These are phyloP conservation scores for maize (Zea mays) DNA, from an alignment of 176 grass and related monocot genomes.

Conservation along the genomic window Zm-B73-REFERENCE-NAM-5.0 NC_050105.1:102083001-102083500, in stretches of 20 bases:
- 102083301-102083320: slow-evolving; percentile 43
- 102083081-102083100: slow-evolving; percentile 32
- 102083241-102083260: slow-evolving; percentile 48
- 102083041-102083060: slow-evolving; percentile 33
- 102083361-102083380: slow-evolving; percentile 54
- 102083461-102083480: slow-evolving; percentile 40
- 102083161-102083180: slow-evolving; percentile 58
- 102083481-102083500: slow-evolving; percentile 46
- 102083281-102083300: slow-evolving; percentile 46
- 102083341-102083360: slow-evolving; percentile 45
- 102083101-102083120: slow-evolving; percentile 19
- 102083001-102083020: neutral
- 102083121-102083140: slow-evolving; percentile 48
- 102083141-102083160: slow-evolving; percentile 49
- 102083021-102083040: slow-evolving; percentile 20
- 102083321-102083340: slow-evolving; percentile 34
- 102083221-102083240: slow-evolving; percentile 46
- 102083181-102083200: slow-evolving; percentile 60
- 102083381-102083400: slow-evolving; percentile 55
- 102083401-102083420: slow-evolving; percentile 40
- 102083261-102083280: slow-evolving; percentile 37
- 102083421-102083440: slow-evolving; percentile 45
- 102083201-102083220: slow-evolving; percentile 49
- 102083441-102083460: slow-evolving; percentile 42
- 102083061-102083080: slow-evolving; percentile 20